A percentile compares a stretch with the other conserved stretches of the same genome.
phyloP scores from a whole-genome alignment of 225 moss, liverwort and hornwort species.

The Bryum argenteum region DNA sequence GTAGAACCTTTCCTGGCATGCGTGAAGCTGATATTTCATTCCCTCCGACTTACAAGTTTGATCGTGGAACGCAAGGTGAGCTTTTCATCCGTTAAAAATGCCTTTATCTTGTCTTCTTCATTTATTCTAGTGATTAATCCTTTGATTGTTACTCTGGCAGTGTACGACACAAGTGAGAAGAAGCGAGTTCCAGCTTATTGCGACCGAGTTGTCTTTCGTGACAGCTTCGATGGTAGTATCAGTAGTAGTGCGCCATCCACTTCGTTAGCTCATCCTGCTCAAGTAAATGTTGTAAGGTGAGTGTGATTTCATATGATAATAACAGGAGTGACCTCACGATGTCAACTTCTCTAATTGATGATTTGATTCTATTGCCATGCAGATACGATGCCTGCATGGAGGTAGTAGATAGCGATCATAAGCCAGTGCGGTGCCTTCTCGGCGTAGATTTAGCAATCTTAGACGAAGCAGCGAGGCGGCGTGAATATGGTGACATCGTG shows the following conservation, averaged over 20 bases:
- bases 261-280: constrained; percentile 75
- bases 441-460: constrained; percentile 81
- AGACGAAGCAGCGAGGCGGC: constrained; percentile 86
- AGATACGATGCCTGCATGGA: constrained; percentile 96
- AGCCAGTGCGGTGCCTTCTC: constrained; percentile 88
- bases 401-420: constrained; percentile 89
- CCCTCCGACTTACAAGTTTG: constrained; percentile 95
- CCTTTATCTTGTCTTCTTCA: background rate
- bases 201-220: constrained; percentile 93
- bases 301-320: background rate
- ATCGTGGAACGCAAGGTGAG: constrained; percentile 80
- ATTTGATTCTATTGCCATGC: constrained; percentile 33
- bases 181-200: constrained; percentile 94
- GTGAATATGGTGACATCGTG: constrained; percentile 75
- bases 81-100: background rate
- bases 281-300: constrained; percentile 71
- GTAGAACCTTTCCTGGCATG: constrained; percentile 89
- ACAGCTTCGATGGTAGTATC: constrained; percentile 81
- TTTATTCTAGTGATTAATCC: background rate
- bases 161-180: constrained; percentile 95
- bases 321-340: background rate
- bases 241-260: constrained; percentile 37
- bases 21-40: constrained; percentile 86
- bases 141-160: constrained; percentile 48
- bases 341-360: constrained; percentile 4